Evolutionary conservation across 2,329 filamentous ascomycete genomes (phyloP), one percentile per base, ranked within the genome.

Genomic region (Penicillium nordicum): DNA sequence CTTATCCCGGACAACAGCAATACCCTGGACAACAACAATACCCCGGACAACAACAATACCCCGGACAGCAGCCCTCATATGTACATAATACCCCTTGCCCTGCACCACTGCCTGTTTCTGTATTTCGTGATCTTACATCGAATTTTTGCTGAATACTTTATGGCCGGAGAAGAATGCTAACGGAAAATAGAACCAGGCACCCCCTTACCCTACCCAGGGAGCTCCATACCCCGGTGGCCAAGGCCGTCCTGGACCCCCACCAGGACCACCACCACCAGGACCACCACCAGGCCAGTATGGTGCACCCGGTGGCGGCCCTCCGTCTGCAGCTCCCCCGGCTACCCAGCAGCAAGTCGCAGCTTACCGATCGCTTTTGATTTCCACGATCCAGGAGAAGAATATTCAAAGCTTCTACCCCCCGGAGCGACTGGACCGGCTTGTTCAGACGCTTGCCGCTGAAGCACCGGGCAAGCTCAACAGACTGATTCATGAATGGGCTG

Each of bases 341-440:
- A 77, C 74, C 16, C 77, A 79, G n/a, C 77, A 79, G 50, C 79
- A 84, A 54, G 69, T 82, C 30, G 75, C 72, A 32, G 80, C 77
- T 11, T 86, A 85, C 73, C 82, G 83, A 70, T 79, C 83, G 61
- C 72, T 83, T 12, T 72, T 87, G 43, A 76, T 82, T 61, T 69
- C 72, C 37, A 80, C 80, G 5, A 81, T 87, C 62, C 82, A 84
- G 65, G 83, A 87, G 74, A 86, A 85, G 70, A 72, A 78, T 12
- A 73, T 87, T 11, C 80, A 85, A 59, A 68, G 66, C 50, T 85
- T 86, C 72, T 85, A 84, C 64, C 83, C 82, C 2, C 82, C 80
- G 9, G 79, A 80, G 58, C 79, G 78, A 48, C 58, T 75, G 14
- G 68, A 75, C 30, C 52, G 55, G 21, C 51, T 75, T 23, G 63